Conservation (phyloP, 2,329 filamentous ascomycete genomes). For the Neospermospora avenae region DNA sequence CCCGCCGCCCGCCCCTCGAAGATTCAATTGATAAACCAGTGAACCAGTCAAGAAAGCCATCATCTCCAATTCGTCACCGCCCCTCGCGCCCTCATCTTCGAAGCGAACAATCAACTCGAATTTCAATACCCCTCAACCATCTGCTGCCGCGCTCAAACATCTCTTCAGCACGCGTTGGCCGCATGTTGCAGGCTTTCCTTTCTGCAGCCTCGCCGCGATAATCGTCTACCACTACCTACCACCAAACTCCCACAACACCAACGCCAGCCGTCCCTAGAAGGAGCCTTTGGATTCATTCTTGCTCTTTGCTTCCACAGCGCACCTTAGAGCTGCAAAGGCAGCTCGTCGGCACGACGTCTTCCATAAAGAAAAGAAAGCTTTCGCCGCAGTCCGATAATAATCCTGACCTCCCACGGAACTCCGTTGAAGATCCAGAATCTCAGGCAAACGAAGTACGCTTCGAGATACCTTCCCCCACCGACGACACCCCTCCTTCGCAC, state of each 20-base stretch:
- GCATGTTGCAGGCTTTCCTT: too few relatives aligned
- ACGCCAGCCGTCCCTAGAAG: not conserved
- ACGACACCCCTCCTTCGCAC: constrained; percentile 46
- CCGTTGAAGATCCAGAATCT: constrained; percentile 39
- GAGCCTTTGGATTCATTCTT: constrained; percentile 22
- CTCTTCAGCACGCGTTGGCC: too few relatives aligned
- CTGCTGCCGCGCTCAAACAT: not conserved
- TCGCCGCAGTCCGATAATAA: constrained; percentile 38
- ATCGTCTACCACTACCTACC: not conserved
- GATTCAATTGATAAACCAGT: too few relatives aligned
- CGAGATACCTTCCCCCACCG: constrained; percentile 27
- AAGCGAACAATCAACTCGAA: not conserved
- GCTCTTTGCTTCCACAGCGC: constrained; percentile 11
- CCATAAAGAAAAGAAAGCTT: constrained; percentile 70
- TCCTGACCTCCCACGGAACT: constrained; percentile 32
- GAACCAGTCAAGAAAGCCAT: not conserved
- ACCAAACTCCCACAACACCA: too few relatives aligned
- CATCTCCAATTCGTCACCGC: not conserved
- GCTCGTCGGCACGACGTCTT: constrained; percentile 71
- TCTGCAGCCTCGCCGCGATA: constrained; percentile 7
- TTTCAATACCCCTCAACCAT: not conserved
- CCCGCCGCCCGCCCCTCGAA: not conserved
- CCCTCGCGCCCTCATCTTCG: not conserved
- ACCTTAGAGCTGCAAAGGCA: constrained; percentile 44
- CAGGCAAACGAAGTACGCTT: constrained; percentile 43